phyloP scores from a whole-genome alignment of 2,329 filamentous ascomycete species.

The Byssochlamys sp. region DNA sequence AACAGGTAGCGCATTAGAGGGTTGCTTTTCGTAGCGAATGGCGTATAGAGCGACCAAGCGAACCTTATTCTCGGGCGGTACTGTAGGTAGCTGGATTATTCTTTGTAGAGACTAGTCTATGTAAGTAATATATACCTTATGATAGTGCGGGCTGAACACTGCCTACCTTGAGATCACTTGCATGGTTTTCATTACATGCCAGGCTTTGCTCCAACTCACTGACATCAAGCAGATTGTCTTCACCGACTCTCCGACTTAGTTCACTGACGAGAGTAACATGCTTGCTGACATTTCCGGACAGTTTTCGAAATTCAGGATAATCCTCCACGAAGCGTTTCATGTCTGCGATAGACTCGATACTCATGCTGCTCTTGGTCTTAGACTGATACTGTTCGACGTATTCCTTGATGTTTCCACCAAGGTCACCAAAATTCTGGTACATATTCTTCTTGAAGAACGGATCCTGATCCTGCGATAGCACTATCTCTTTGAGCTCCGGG shows the following conservation, averaged over 20 bases:
- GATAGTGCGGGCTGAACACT: not conserved
- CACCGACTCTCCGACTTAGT: conserved; percentile 74
- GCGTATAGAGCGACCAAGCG: conserved; percentile 89
- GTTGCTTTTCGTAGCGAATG: conserved; percentile 78
- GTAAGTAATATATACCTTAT: conserved; percentile 6
- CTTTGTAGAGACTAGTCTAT: conserved; percentile 62
- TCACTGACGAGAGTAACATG: conserved; percentile 94
- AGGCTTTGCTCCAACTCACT: conserved; percentile 94
- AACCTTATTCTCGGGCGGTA: conserved; percentile 74
- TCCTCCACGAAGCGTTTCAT: conserved; percentile 99
- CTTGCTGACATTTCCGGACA: conserved; percentile 96
- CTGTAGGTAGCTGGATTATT: conserved; percentile 68
- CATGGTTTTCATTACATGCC: conserved; percentile 93
- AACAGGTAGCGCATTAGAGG: conserved; percentile 71
- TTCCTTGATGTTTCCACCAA: conserved; percentile 94
- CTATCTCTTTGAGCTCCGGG: conserved; percentile 84
- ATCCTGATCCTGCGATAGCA: conserved; percentile 91
- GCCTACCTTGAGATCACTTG: conserved; percentile 73
- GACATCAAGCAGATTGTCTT: conserved; percentile 83
- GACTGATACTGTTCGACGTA: conserved; percentile 97
- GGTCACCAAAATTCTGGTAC: conserved; percentile 93
- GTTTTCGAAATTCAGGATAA: conserved; percentile 92
- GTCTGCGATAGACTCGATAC: conserved; percentile 91
- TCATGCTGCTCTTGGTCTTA: conserved; percentile 90
- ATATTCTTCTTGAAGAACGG: conserved; percentile 99